Evolutionary conservation across 73 alveolate genomes (phyloP).

Genomic region (Tetrahymena elliotti): DNA sequence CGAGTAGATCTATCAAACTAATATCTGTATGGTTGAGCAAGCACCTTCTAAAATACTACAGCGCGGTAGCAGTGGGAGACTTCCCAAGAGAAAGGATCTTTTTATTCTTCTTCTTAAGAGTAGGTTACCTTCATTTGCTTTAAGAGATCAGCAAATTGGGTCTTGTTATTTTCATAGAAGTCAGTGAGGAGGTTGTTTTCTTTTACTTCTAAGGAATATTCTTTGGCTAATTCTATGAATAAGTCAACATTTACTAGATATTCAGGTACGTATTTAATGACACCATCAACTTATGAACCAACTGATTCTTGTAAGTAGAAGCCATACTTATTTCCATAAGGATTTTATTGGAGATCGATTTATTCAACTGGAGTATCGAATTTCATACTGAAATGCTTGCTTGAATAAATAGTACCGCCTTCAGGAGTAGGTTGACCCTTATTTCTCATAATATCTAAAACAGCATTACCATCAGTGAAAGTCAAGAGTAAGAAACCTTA

Average conservation of each 20-base stretch:
- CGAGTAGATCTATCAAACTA: neutral
- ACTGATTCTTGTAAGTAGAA: constrained; percentile 80
- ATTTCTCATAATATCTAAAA: constrained; percentile 54
- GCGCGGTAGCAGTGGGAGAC: neutral
- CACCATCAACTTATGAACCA: constrained; percentile 58
- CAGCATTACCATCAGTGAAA: constrained; percentile 69
- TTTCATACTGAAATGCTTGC: constrained; percentile 64
- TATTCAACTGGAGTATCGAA: constrained; percentile 39
- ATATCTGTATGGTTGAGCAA: neutral
- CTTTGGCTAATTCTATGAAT: constrained; percentile 59
- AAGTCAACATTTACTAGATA: constrained; percentile 63
- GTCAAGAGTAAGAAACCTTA: constrained; percentile 88
- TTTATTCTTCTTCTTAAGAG: neutral
- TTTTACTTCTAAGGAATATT: constrained; percentile 61
- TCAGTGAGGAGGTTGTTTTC: constrained; percentile 65
- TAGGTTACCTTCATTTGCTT: neutral
- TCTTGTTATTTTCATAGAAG: constrained; percentile 56
- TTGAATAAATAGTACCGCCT: constrained; percentile 48
- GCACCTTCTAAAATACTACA: neutral
- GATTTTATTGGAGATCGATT: constrained; percentile 55
- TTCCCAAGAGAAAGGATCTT: neutral
- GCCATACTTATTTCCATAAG: constrained; percentile 79
- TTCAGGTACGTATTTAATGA: constrained; percentile 70
- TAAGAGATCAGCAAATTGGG: neutral
- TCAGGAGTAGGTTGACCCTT: constrained; percentile 26